These are phyloP conservation scores for Pseudogymnoascus sp. DNA, from an alignment of 2,329 filamentous ascomycete species.

Conservation along the genomic window DNA sequence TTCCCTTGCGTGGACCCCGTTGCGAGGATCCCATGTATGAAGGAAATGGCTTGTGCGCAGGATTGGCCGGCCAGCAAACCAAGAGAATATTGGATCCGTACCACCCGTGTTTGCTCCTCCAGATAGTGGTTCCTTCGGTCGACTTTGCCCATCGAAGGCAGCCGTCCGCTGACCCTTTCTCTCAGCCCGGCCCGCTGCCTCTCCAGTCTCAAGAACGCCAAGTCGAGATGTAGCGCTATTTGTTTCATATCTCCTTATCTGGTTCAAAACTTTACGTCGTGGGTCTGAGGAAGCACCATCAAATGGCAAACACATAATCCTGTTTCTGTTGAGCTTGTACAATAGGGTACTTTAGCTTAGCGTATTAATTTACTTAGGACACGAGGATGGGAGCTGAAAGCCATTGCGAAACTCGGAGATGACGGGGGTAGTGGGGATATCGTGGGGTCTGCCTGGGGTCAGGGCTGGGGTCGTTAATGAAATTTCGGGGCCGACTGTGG, in stretches of 20 bases:
- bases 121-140: background rate
- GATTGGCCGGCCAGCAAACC: background rate
- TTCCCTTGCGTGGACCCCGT: constrained; percentile 1
- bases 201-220: background rate
- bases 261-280: background rate
- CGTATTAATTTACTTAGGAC: background rate
- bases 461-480: background rate
- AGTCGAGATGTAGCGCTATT: background rate
- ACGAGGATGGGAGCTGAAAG: background rate
- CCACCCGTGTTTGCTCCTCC: background rate
- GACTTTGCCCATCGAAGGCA: background rate
- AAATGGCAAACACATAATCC: background rate
- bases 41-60: background rate
- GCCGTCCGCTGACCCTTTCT: background rate
- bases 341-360: background rate
- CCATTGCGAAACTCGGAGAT: background rate
- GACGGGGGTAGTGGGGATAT: background rate
- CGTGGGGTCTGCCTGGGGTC: background rate
- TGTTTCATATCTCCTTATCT: background rate
- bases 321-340: background rate
- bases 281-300: background rate
- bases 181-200: background rate
- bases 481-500: background rate
- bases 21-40: background rate
- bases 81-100: background rate